Evolutionary conservation across 805 yeast species (phyloP).

Genomic region (Candida qinlingensis): DNA sequence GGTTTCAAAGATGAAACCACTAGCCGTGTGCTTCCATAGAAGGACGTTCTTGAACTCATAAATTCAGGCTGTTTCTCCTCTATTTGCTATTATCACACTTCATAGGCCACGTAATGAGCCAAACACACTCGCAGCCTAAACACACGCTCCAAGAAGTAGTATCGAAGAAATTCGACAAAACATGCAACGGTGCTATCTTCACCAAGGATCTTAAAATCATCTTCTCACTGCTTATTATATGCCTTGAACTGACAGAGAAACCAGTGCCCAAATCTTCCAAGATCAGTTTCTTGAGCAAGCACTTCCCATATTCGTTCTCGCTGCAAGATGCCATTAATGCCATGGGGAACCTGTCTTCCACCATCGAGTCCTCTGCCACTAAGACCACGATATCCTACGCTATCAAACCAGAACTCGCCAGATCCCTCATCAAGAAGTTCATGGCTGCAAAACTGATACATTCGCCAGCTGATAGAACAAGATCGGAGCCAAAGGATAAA

Average conservation of each 20-base stretch:
- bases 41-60: too few species aligned
- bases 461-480: slow-evolving; percentile 69
- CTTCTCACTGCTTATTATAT: slow-evolving; percentile 46
- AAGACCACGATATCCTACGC: slow-evolving; percentile 50
- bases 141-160: slow-evolving; percentile 37
- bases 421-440: slow-evolving; percentile 42
- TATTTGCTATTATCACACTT: too few species aligned
- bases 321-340: slow-evolving; percentile 43
- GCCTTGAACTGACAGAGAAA: slow-evolving; percentile 34
- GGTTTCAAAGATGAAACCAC: too few species aligned
- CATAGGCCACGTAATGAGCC: too few species aligned
- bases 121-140: neutral
- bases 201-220: slow-evolving; percentile 56
- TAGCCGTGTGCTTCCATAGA: too few species aligned
- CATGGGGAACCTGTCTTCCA: slow-evolving; percentile 46
- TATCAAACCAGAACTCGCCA: slow-evolving; percentile 46
- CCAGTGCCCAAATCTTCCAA: slow-evolving; percentile 18
- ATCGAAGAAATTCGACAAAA: slow-evolving; percentile 40
- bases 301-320: slow-evolving; percentile 49
- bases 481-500: slow-evolving; percentile 38
- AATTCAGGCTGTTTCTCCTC: too few species aligned
- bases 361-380: slow-evolving; percentile 43
- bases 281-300: slow-evolving; percentile 27
- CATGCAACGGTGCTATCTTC: slow-evolving; percentile 49
- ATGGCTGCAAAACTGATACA: slow-evolving; percentile 63